A percentile compares a stretch with the other conserved stretches of the same genome.
Conservation (phyloP, 1,284 basidiomycete species). For the Somion occarium region DNA sequence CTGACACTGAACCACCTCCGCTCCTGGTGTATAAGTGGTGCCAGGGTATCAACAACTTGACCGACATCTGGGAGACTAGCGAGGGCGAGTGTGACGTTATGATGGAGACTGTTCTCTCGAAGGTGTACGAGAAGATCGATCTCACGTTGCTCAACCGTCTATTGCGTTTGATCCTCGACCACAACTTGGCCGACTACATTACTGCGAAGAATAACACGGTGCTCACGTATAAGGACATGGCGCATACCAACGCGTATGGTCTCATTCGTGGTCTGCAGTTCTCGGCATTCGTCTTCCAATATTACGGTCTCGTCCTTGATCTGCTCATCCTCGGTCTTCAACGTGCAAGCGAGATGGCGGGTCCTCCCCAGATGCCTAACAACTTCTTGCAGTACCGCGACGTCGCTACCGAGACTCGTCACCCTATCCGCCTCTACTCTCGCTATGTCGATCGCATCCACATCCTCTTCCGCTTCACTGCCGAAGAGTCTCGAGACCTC, state of each 20-base stretch:
- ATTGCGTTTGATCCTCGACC: constrained; percentile 90
- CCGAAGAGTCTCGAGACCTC: constrained; percentile 95
- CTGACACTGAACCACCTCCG: constrained; percentile 91
- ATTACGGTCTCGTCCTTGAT: constrained; percentile 89
- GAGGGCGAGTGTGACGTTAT: constrained; percentile 96
- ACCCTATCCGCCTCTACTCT: constrained; percentile 93
- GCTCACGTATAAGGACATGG: constrained; percentile 85
- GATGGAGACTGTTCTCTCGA: constrained; percentile 95
- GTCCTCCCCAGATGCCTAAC: constrained; percentile 92
- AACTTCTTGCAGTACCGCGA: constrained; percentile 96
- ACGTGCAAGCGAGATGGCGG: constrained; percentile 95
- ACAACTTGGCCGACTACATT: constrained; percentile 97
- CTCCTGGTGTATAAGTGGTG: constrained; percentile 98
- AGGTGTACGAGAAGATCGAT: constrained; percentile 98
- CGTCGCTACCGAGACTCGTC: constrained; percentile 87
- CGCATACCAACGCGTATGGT: constrained; percentile 88
- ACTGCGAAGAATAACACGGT: constrained; percentile 97
- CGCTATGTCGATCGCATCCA: constrained; percentile 93
- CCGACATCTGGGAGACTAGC: constrained; percentile 94
- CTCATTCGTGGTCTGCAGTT: constrained; percentile 94
- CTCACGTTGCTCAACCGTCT: constrained; percentile 91
- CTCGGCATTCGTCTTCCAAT: constrained; percentile 96
- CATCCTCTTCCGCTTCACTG: constrained; percentile 97
- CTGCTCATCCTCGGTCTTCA: constrained; percentile 91
- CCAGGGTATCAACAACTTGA: constrained; percentile 90